Base-by-base conservation (phyloP, 2,329 filamentous ascomycete species). In the Pseudogymnoascus sp. region DNA sequence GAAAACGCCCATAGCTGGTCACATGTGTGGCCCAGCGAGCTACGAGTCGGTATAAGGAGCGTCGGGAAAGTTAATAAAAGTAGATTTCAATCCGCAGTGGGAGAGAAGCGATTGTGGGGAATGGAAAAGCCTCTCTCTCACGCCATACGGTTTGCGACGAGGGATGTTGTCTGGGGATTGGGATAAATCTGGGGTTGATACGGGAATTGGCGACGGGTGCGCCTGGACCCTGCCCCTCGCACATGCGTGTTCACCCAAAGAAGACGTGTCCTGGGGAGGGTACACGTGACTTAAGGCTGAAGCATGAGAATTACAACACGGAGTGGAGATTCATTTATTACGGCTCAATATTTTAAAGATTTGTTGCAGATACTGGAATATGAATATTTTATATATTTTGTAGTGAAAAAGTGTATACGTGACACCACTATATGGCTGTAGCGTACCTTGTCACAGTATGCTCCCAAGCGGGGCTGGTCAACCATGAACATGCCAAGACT, bases 1-100 rank as follows among this genome's bases (percentile, higher is more conserved):
- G 65, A 71, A 69, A 62, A 71, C 37, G 60, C 65, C 65, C 71
- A 72, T 72, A 39, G 39, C 30, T 60, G 20, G 4, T 34, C 58
- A 25, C 57, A 38, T 58, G 34, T 30, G 37, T 30, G 37, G 57
- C 43, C 47, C 47, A 32, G 16, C 28, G 25, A 54, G 47, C 47
- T 54, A 32, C 47, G 7, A 54, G 6, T 11, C 47, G 16, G 47
- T 54, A 32, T 50, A 54, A 54, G n/a, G n/a, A 50, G 41, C 5
- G 41, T 50, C 22, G 6, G 8, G 41, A 54, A 30, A 30, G 14
- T 16, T 16, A 50, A 50, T 50, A 30, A 32, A 54, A 18, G 25
- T 12, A 54, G n/a, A 16, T 18, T 8, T 14, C 28, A 18, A 54
- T 20, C 25, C 47, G 28, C n/a, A 32, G 16, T 54, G 47, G 47